These are phyloP conservation scores for Marchantia paleacea DNA, from an alignment of 225 moss, liverwort and hornwort species.

Conservation along the genomic window DNA sequence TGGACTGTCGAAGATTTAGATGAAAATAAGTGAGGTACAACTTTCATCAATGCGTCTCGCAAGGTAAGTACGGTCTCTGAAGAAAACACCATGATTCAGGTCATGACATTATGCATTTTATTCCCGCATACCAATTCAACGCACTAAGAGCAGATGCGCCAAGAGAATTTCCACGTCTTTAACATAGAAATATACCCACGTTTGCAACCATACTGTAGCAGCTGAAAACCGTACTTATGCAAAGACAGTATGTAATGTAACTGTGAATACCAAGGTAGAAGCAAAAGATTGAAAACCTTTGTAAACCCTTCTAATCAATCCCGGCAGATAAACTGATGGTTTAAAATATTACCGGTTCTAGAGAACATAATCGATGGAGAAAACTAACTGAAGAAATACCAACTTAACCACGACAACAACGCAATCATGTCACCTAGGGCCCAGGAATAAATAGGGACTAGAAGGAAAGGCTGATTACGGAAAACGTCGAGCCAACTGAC, in stretches of 20 bases:
- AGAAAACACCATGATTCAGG: conserved; percentile 8
- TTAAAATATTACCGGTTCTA: too few species aligned
- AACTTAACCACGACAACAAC: too few species aligned
- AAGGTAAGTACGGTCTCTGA: conserved; percentile 73
- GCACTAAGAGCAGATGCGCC: background rate
- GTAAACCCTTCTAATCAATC: too few species aligned
- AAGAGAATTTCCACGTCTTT: background rate
- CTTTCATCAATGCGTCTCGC: conserved; percentile 79
- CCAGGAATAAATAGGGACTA: too few species aligned
- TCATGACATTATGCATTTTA: background rate
- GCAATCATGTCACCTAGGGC: too few species aligned
- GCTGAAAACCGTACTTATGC: background rate
- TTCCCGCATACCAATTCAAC: background rate
- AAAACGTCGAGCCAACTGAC: too few species aligned
- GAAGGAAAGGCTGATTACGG: too few species aligned
- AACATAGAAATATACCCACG: background rate
- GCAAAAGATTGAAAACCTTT: too few species aligned
- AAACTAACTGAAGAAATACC: too few species aligned
- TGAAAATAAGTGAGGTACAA: conserved; percentile 82
- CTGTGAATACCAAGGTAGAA: background rate
- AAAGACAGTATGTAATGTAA: background rate
- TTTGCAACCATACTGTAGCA: background rate
- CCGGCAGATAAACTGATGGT: too few species aligned
- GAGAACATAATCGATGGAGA: too few species aligned
- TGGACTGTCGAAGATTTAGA: conserved; percentile 13